Base-by-base conservation (phyloP, 192 early-diverging fungal species). In the Coemansia sp. region DNA sequence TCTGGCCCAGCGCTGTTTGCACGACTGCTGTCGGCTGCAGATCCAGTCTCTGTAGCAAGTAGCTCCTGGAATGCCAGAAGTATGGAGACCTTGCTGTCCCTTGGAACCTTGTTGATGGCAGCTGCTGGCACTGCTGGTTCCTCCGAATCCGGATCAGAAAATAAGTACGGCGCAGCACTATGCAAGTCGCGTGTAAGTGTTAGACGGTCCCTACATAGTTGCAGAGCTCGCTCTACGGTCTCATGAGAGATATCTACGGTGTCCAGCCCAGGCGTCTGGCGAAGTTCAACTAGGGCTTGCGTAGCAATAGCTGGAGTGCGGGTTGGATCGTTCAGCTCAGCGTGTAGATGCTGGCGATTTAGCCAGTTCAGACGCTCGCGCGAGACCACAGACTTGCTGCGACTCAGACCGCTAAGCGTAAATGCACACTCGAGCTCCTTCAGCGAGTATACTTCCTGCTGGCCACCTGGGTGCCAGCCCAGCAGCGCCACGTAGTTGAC, bases 401-500 rank as follows among this genome's bases (percentile, higher is more conserved):
- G 80, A 13, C 73, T 67, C 13, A 83, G 71, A 9, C 76, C 76
- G 1, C 39, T 40, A 9, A 83, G 51, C 42, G 74, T 53, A 56
- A 83, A 83, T 20, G 51, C 16, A 5, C 24, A 3, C 33, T 77
- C 71, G 9, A 77, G 80, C 13, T 74, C 57, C 0, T 16, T 20
- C 60, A 93, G 71, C 23, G 85, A 77, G 65, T 86, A 88, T 3
- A 94, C 72, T 42, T 91, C 89, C 38, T 90, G 85, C 3, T 81
- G 66, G 0, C 71, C 62, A 18, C 76, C 78, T 2, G 87, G 82
- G 5, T 85, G 85, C 92, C 93, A 96, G 33, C 95, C 94, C 16
- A 96, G 69, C 31, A 93, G 77, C 5, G 92, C 94, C 3, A 90
- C 87, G 74, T 94, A 96, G 76, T 95, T 98, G 23, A 92, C 84